Percentiles rank a stretch among this genome's conserved stretches.
These are phyloP conservation scores for Entomortierella chlamydospora DNA, from an alignment of 192 early-diverging fungal species.

Conservation along the genomic window DNA sequence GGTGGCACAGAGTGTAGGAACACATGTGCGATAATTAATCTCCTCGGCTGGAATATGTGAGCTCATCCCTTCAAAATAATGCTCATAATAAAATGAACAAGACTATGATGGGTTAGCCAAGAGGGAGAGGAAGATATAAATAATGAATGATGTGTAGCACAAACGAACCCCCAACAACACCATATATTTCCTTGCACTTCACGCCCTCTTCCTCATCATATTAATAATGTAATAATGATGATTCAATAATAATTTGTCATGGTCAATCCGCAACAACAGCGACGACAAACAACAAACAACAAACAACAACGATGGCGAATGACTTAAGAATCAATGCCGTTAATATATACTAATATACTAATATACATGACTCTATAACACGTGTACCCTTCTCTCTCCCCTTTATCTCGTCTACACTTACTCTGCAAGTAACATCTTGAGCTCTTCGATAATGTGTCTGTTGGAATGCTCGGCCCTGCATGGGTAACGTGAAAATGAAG, in stretches of 20 bases:
- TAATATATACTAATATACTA: too few species aligned
- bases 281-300: neutral
- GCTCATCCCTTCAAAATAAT: too few species aligned
- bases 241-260: constrained; percentile 51
- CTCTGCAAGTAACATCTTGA: constrained; percentile 40
- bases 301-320: neutral
- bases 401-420: constrained; percentile 19
- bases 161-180: neutral
- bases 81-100: too few species aligned
- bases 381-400: neutral
- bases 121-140: neutral
- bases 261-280: constrained; percentile 13
- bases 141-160: neutral
- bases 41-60: neutral
- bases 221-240: neutral
- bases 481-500: neutral
- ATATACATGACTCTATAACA: too few species aligned
- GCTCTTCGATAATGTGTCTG: constrained; percentile 41
- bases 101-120: neutral
- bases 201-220: neutral
- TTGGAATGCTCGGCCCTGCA: constrained; percentile 47
- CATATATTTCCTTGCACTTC: too few species aligned
- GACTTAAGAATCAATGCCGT: too few species aligned
- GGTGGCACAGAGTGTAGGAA: neutral
- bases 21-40: neutral